phyloP scores from a whole-genome alignment of 1,284 basidiomycete genomes.

The Cutaneotrichosporon sp. region DNA sequence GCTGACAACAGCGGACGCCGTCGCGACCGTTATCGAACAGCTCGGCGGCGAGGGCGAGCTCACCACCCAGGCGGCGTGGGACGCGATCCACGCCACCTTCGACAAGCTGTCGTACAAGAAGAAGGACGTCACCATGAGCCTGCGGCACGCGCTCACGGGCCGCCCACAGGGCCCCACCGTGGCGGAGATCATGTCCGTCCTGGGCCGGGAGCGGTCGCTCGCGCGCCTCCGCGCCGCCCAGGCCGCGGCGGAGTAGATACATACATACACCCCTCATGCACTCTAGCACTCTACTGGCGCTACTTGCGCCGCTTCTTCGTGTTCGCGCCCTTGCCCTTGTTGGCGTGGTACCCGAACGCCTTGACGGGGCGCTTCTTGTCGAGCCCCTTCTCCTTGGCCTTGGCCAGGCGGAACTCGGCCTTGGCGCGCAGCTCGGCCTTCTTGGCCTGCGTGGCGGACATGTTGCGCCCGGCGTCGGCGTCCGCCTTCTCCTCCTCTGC shows the following conservation, averaged over 20 bases:
- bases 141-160: constrained; percentile 76
- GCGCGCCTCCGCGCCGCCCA: constrained; percentile 28
- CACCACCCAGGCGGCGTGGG: constrained; percentile 47
- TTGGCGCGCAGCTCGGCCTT: constrained; percentile 21
- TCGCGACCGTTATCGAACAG: constrained; percentile 19
- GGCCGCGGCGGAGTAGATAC: neutral
- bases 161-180: constrained; percentile 56
- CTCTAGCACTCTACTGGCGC: neutral
- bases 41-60: constrained; percentile 28
- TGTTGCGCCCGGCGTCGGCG: constrained; percentile 23
- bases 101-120: constrained; percentile 54
- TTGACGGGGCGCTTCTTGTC: constrained; percentile 7
- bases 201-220: constrained; percentile 31
- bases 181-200: constrained; percentile 36
- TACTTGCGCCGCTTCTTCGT: neutral
- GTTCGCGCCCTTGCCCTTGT: neutral
- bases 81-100: constrained; percentile 58
- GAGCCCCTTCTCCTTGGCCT: constrained; percentile 13
- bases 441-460: constrained; percentile 19
- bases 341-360: neutral
- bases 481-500: constrained; percentile 19
- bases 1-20: constrained; percentile 25
- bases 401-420: constrained; percentile 15
- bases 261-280: constrained; percentile 9
- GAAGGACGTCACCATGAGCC: constrained; percentile 66